Evolutionary conservation across 176 grass and related monocot genomes (phyloP).

Genomic region (Saccharum spontaneum): DNA sequence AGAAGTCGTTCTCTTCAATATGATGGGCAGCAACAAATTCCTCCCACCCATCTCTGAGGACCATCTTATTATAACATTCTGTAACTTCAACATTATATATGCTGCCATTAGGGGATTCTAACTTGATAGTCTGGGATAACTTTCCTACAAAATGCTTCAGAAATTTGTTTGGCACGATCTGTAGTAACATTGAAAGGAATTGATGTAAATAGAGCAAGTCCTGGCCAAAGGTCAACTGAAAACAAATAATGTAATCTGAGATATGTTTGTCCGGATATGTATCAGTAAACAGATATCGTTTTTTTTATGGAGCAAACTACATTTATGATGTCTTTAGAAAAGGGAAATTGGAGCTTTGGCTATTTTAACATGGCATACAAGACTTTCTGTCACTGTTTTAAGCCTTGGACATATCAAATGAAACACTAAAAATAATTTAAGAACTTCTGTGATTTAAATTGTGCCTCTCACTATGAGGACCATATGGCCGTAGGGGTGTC

Average conservation of each 20-base stretch:
- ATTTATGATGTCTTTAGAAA: not conserved
- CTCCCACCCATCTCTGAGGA: constrained; percentile 47
- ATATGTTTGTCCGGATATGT: not conserved
- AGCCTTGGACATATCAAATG: not conserved
- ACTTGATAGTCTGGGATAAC: constrained; percentile 24
- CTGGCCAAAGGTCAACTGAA: not conserved
- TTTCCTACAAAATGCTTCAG: constrained; percentile 32
- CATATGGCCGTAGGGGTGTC: not conserved
- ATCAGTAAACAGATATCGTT: not conserved
- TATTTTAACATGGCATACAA: not conserved
- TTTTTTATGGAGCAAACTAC: not conserved
- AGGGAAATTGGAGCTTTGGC: not conserved
- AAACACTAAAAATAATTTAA: not conserved
- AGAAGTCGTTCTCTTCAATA: constrained; percentile 34
- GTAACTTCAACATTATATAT: constrained; percentile 38
- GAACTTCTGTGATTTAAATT: not conserved
- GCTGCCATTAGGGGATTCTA: constrained; percentile 39
- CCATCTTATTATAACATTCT: not conserved
- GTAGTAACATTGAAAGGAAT: not conserved
- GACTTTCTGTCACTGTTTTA: not conserved
- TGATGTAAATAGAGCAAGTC: not conserved
- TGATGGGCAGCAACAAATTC: constrained; percentile 34
- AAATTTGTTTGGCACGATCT: constrained; percentile 54
- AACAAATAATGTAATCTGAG: not conserved
- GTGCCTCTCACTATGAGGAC: not conserved